These are phyloP conservation scores for Pneumocystis murina DNA, from an alignment of 1,139 yeast species.

Conservation along the genomic window DNA sequence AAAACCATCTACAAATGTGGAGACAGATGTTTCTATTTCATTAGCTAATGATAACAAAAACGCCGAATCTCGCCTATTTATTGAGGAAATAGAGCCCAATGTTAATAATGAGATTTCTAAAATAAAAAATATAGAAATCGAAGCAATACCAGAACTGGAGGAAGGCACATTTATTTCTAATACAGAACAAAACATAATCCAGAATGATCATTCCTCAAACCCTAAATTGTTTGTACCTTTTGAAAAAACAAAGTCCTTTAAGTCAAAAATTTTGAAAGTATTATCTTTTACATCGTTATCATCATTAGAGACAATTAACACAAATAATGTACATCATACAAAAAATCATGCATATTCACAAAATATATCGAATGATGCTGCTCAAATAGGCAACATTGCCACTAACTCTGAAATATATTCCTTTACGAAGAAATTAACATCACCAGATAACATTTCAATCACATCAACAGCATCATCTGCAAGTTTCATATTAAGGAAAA, in stretches of 20 bases:
- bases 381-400: not conserved
- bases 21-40: not conserved
- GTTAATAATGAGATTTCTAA: not conserved
- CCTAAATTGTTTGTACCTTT: too few relatives aligned
- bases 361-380: not conserved
- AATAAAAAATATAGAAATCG: not conserved
- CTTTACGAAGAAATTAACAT: not conserved
- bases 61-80: not conserved
- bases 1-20: not conserved
- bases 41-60: not conserved
- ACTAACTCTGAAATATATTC: not conserved
- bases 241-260: not conserved
- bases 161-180: not conserved
- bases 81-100: not conserved
- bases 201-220: not conserved
- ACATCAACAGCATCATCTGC: constrained; percentile 11
- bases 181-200: not conserved
- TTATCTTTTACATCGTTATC: not conserved
- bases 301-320: not conserved
- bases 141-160: not conserved
- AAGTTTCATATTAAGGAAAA: constrained; percentile 7
- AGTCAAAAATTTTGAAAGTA: not conserved
- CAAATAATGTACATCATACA: not conserved
- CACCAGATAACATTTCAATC: constrained; percentile 9
- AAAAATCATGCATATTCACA: not conserved